Conservation (phyloP, 2,329 filamentous ascomycete species). For the Calonectria hongkongensis region DNA sequence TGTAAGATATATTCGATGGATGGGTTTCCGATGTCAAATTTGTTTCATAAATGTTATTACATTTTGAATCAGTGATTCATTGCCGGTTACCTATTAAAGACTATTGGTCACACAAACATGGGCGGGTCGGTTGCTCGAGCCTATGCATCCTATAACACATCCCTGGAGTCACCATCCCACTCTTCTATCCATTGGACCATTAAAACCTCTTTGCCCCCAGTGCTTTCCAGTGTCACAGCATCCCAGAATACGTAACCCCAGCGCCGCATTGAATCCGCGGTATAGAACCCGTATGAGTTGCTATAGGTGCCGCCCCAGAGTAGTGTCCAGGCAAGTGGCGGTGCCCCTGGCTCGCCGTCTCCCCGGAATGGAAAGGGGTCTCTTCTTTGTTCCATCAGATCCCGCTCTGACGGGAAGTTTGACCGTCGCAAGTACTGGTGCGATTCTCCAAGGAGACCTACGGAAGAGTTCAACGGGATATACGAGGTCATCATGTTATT, state of each 20-base stretch:
- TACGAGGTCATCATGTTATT: neutral
- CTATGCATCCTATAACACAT: neutral
- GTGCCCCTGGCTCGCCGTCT: neutral
- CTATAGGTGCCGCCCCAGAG: neutral
- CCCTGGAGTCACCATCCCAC: neutral
- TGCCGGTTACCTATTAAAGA: no score
- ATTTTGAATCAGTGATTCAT: no score
- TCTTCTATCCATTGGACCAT: neutral
- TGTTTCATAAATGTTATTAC: no score
- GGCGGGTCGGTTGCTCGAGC: no score
- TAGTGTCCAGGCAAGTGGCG: neutral
- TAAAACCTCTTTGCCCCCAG: neutral
- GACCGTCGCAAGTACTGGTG: neutral
- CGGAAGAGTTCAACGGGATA: neutral
- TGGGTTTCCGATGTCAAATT: no score
- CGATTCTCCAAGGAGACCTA: neutral
- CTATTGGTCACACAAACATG: no score
- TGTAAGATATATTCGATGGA: no score
- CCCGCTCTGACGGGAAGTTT: neutral
- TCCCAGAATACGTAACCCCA: slow-evolving; percentile 18
- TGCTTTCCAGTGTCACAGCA: neutral
- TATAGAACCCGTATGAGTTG: neutral
- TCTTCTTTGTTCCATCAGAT: neutral
- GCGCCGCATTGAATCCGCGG: neutral
- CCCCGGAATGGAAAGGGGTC: neutral